These are phyloP conservation scores for Halophytophthora batemanensis DNA, from an alignment of 352 stramenopile species.

Conservation along the genomic window DNA sequence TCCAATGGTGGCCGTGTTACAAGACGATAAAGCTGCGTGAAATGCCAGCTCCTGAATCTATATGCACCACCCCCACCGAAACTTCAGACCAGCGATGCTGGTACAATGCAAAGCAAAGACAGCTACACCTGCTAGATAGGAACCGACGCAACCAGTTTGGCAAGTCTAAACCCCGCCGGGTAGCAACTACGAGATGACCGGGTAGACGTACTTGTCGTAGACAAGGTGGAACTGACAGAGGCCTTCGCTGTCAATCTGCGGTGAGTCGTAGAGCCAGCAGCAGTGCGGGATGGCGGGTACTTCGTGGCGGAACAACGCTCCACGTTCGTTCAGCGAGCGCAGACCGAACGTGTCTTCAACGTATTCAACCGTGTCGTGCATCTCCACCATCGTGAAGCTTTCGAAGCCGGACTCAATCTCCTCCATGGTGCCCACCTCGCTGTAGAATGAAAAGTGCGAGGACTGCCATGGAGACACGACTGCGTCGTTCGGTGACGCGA, in stretches of 20 bases:
- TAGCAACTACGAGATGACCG: constrained; percentile 5
- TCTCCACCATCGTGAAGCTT: constrained; percentile 17
- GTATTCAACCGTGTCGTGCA: constrained; percentile 31
- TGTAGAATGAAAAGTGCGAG: constrained; percentile 27
- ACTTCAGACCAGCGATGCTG: no score
- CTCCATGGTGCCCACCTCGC: constrained; percentile 9
- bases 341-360: constrained; percentile 30
- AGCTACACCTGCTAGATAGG: no score
- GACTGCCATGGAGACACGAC: constrained; percentile 31
- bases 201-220: constrained; percentile 27
- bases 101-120: no score
- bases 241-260: neutral
- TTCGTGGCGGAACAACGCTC: constrained; percentile 16
- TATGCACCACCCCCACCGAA: no score
- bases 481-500: constrained; percentile 29
- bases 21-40: no score
- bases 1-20: no score
- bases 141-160: no score
- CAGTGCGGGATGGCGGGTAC: constrained; percentile 17
- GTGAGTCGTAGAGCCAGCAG: constrained; percentile 25
- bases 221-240: constrained; percentile 10
- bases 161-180: no score
- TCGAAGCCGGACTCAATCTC: constrained; percentile 19
- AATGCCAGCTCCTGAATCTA: no score
- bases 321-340: constrained; percentile 20